Base-by-base conservation (phyloP, 2,329 filamentous ascomycete genomes). In the Stagonosporopsis rhizophila region DNA sequence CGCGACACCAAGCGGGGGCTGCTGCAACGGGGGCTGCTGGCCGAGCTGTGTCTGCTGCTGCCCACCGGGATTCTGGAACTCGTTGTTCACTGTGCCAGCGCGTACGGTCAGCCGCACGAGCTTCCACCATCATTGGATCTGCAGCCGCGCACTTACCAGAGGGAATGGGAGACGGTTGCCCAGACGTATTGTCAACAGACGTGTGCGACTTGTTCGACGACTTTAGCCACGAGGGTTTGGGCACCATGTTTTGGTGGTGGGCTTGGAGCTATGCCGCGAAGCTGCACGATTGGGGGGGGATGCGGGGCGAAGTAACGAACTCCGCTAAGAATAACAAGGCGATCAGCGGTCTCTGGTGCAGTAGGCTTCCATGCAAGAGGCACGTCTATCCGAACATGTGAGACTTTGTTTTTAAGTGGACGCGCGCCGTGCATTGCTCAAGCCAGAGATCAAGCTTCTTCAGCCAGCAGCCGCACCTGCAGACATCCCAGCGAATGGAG, bases 171-270 rank as follows among this genome's bases (percentile, higher is more conserved):
- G 71, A 73, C 23, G 68, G 62, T 45, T 73, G 73, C 40, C 71
- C 73, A 55, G 71, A 68, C 41, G 69, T 64, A 38, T 58, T 69
- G 61, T 74, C 74, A 53, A 75, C 69, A 44, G 74, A 75, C 40
- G 69, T 67, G 60, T 76, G 73, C 66, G 75, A 75, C 56, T 68
- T 67, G 41, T 75, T 76, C 67, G 70, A 70, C 67, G 70, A 70
- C 73, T 75, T 76, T 58, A 64, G 66, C 73, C 69, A 75, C 40
- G 71, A 69, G 50, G 73, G 69, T 66, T 71, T 72, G 52, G 72
- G 70, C 66, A 73, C 71, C 75, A 76, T 77, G 48, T 38, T 47
- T 54, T 68, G 73, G 73, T 67, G 52, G 60, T 61, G 57, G 55
- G 56, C 62, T 59, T 52, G 56, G 47, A 56, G 56, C 65, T 65